These are phyloP conservation scores for Citrus cavaleriei DNA, from an alignment of 345 rosid species.

Conservation along the genomic window DNA sequence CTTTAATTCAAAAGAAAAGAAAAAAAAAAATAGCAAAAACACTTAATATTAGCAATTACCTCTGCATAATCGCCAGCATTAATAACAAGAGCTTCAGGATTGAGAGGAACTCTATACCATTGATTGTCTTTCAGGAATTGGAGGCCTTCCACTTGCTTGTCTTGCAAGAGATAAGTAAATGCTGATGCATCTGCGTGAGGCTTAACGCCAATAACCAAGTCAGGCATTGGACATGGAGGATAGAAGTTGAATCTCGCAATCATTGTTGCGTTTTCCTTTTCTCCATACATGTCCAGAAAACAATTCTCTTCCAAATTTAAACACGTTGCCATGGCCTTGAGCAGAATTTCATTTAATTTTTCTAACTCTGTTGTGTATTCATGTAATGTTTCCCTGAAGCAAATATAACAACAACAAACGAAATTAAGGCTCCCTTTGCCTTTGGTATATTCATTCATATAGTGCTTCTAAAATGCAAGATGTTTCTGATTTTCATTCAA, in stretches of 20 bases:
- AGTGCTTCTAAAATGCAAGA: too few species aligned
- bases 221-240: slow-evolving; percentile 38
- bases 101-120: neutral
- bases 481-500: too few species aligned
- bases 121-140: neutral
- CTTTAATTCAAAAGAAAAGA: too few species aligned
- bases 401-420: neutral
- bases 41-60: neutral
- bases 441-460: too few species aligned
- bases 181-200: slow-evolving; percentile 47
- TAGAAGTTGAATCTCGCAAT: slow-evolving; percentile 55
- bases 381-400: slow-evolving; percentile 33
- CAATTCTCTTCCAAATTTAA: slow-evolving; percentile 42
- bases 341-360: slow-evolving; percentile 23
- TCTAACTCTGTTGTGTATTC: slow-evolving; percentile 33
- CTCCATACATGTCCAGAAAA: slow-evolving; percentile 50
- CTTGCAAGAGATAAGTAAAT: neutral
- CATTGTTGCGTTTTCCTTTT: slow-evolving; percentile 14
- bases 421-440: too few species aligned
- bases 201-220: neutral
- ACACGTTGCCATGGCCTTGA: slow-evolving; percentile 52
- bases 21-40: neutral
- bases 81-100: neutral
- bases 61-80: neutral
- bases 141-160: neutral